These are phyloP conservation scores for Pichia manshurica DNA, from an alignment of 805 yeast species.

Conservation along the genomic window DNA sequence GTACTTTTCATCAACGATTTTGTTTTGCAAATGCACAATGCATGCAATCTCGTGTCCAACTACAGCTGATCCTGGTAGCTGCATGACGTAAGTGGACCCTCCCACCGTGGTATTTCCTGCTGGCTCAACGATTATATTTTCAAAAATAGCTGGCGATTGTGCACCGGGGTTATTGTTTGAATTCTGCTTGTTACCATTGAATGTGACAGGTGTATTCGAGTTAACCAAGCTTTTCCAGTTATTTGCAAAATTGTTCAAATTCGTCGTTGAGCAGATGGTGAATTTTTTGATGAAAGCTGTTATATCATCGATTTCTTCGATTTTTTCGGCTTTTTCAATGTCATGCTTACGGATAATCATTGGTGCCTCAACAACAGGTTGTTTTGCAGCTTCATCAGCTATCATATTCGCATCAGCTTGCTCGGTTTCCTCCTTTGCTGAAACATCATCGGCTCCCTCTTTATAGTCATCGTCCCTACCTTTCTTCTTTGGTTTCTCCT, in stretches of 20 bases:
- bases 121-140: slow-evolving; percentile 31
- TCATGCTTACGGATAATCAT: slow-evolving; percentile 20
- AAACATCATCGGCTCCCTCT: neutral
- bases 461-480: slow-evolving; percentile 5
- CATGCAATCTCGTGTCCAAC: slow-evolving; percentile 39
- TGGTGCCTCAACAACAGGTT: slow-evolving; percentile 19
- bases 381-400: slow-evolving; percentile 7
- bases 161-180: neutral
- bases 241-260: slow-evolving; percentile 7
- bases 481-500: slow-evolving; percentile 10
- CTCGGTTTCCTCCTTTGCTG: slow-evolving; percentile 10
- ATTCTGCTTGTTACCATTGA: neutral
- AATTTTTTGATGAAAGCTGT: slow-evolving; percentile 36
- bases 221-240: slow-evolving; percentile 3
- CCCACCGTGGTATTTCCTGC: slow-evolving; percentile 27
- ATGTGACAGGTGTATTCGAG: neutral
- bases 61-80: slow-evolving; percentile 41
- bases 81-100: slow-evolving; percentile 37
- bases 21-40: slow-evolving; percentile 38
- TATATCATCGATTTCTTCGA: slow-evolving; percentile 22
- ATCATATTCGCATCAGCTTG: slow-evolving; percentile 9
- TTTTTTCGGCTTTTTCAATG: slow-evolving; percentile 17
- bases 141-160: slow-evolving; percentile 14
- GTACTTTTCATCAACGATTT: slow-evolving; percentile 35
- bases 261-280: slow-evolving; percentile 31